Conservation (phyloP, 345 rosid genomes). For the Eucalyptus cloeziana region DNA sequence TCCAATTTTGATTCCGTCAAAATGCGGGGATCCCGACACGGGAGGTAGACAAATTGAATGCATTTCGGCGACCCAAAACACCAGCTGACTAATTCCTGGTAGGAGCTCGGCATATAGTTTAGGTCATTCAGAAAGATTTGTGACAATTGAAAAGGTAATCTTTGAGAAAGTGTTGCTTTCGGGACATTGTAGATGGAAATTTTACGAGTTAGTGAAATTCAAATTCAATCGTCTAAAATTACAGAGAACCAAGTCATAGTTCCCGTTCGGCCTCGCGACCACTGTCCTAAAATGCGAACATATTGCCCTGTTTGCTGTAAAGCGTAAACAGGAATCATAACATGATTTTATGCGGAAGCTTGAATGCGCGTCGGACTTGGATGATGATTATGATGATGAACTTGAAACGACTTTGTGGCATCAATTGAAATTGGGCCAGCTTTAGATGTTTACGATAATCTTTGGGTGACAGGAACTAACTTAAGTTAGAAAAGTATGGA, state of each 20-base stretch:
- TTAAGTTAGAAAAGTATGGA: not conserved
- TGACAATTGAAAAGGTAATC: not conserved
- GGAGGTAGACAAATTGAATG: not conserved
- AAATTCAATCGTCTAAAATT: not conserved
- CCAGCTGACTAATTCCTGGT: not conserved
- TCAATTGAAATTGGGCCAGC: not conserved
- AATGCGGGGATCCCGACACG: not conserved
- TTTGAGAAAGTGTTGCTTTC: not conserved
- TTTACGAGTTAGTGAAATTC: not conserved
- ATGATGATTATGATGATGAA: not conserved
- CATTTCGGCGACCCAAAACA: not conserved
- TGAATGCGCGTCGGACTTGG: not conserved
- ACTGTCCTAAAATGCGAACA: not conserved
- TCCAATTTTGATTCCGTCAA: slow-evolving; percentile 29
- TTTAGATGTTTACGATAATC: not conserved
- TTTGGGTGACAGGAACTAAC: not conserved
- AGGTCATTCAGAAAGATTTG: not conserved
- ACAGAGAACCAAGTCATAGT: not conserved
- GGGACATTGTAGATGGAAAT: not conserved
- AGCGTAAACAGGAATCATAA: not conserved
- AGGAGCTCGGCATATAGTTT: not conserved
- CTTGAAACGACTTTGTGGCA: not conserved
- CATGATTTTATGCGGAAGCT: not conserved
- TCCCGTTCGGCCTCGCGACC: not conserved
- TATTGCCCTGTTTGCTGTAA: not conserved